These are phyloP conservation scores for Penicillium sp. DNA, from an alignment of 2,329 filamentous ascomycete genomes.

Conservation along the genomic window DNA sequence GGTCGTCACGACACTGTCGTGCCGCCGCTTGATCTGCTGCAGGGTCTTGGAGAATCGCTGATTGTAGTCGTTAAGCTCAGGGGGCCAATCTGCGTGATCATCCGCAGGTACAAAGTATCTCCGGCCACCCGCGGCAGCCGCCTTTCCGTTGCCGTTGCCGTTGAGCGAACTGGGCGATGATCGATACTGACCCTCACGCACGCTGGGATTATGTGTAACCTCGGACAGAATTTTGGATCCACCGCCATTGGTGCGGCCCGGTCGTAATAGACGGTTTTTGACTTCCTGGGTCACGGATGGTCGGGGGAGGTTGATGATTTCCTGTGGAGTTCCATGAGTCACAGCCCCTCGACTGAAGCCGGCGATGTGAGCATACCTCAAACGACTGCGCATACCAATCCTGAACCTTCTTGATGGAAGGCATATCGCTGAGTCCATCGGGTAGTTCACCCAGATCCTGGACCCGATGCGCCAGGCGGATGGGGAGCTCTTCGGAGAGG, in stretches of 20 bases:
- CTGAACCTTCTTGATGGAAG: conserved; percentile 87
- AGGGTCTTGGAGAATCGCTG: conserved; percentile 81
- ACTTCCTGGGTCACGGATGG: conserved; percentile 72
- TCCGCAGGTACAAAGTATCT: conserved; percentile 92
- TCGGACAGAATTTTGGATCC: conserved; percentile 67
- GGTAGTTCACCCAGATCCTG: conserved; percentile 88
- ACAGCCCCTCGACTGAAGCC: neutral
- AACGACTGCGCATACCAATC: conserved; percentile 99
- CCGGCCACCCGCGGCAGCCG: conserved; percentile 48
- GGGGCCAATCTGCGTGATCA: conserved; percentile 83
- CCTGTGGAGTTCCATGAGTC: conserved; percentile 46
- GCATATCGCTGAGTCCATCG: conserved; percentile 96
- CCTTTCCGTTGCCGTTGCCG: conserved; percentile 48
- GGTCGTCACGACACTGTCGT: conserved; percentile 95
- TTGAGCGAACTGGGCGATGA: conserved; percentile 41
- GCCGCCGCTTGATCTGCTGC: conserved; percentile 89
- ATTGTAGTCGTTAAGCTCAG: conserved; percentile 92
- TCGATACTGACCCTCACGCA: conserved; percentile 74
- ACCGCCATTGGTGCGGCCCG: conserved; percentile 50
- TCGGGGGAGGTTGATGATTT: conserved; percentile 81
- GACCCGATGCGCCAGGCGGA: conserved; percentile 91
- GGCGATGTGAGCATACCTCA: conserved; percentile 62
- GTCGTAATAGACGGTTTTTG: conserved; percentile 66
- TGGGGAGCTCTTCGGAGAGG: conserved; percentile 94
- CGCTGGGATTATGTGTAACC: conserved; percentile 83